Evolutionary conservation across 2,329 filamentous ascomycete genomes (phyloP).

Genomic region (Ceratocystis diversiconidia): DNA sequence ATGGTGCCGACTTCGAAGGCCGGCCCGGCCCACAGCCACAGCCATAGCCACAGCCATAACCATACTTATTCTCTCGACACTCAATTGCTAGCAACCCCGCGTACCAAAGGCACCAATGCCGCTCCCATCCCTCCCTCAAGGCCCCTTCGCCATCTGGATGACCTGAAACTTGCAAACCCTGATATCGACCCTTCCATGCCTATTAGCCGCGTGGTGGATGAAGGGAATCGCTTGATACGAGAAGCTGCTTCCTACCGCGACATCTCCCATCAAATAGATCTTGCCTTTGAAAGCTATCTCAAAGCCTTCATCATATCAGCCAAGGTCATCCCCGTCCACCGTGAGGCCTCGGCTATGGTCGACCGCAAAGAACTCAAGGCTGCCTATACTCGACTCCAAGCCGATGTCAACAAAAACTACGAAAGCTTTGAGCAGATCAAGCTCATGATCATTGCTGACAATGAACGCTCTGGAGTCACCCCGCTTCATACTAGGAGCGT

Average conservation of each 20-base stretch:
- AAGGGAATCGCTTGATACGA: conserved; percentile 38
- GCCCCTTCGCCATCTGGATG: conserved; percentile 39
- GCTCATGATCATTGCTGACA: conserved; percentile 46
- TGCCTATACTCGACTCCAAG: conserved; percentile 36
- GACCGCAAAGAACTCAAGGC: conserved; percentile 36
- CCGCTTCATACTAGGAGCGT: conserved; percentile 24
- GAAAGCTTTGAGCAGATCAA: conserved; percentile 44
- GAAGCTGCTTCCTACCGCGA: conserved; percentile 48
- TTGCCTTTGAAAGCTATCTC: conserved; percentile 73
- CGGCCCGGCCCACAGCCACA: neutral
- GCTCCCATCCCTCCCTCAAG: neutral
- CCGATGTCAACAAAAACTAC: conserved; percentile 35
- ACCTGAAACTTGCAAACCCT: conserved; percentile 33
- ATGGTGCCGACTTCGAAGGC: conserved; percentile 2
- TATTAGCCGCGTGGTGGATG: conserved; percentile 39
- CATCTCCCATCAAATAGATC: conserved; percentile 49
- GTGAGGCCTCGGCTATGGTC: conserved; percentile 54
- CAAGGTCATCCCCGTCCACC: conserved; percentile 61
- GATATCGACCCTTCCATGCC: conserved; percentile 37
- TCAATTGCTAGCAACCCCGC: conserved; percentile 23
- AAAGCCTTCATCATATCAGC: conserved; percentile 66
- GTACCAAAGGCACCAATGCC: conserved; percentile 23
- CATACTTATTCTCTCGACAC: conserved; percentile 25
- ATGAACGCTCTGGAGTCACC: conserved; percentile 44
- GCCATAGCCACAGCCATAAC: conserved; percentile 5